Evolutionary conservation across 208 protist genomes (phyloP).

Genomic region (Porcisia hertigi): DNA sequence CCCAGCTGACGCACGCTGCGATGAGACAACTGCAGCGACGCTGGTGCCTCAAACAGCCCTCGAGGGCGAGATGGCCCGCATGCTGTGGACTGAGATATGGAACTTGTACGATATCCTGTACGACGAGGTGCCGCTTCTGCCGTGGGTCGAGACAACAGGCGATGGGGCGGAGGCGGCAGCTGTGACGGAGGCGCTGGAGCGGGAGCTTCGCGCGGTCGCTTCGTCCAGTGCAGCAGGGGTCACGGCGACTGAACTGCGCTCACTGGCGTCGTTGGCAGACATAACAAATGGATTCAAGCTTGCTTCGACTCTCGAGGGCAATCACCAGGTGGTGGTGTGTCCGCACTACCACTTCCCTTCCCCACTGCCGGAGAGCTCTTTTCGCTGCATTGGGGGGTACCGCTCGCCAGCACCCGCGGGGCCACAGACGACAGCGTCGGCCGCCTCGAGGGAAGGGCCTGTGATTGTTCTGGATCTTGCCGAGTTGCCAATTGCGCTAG

Average conservation of each 20-base stretch:
- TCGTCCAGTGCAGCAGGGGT: background rate
- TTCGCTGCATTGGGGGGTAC: background rate
- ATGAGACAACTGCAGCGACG: background rate
- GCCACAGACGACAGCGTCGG: background rate
- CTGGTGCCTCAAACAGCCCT: background rate
- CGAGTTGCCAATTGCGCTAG: conserved; percentile 30
- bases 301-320: conserved; percentile 29
- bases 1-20: background rate
- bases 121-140: conserved; percentile 74
- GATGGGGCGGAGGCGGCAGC: conserved; percentile 1
- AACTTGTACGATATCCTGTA: conserved; percentile 86
- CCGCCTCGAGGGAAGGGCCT: background rate
- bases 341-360: conserved; percentile 60
- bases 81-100: conserved; percentile 85
- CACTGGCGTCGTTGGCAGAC: conserved; percentile 8
- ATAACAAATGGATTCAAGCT: conserved; percentile 31
- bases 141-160: conserved; percentile 15
- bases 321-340: conserved; percentile 46
- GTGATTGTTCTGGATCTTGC: conserved; percentile 67
- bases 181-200: conserved; percentile 12
- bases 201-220: conserved; percentile 2
- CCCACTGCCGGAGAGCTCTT: conserved; percentile 14
- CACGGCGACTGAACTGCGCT: conserved; percentile 4
- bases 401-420: background rate
- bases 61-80: conserved; percentile 15